These are phyloP conservation scores for Penicillium sclerotigenum DNA, from an alignment of 2,329 filamentous ascomycete species.

Conservation along the genomic window DNA sequence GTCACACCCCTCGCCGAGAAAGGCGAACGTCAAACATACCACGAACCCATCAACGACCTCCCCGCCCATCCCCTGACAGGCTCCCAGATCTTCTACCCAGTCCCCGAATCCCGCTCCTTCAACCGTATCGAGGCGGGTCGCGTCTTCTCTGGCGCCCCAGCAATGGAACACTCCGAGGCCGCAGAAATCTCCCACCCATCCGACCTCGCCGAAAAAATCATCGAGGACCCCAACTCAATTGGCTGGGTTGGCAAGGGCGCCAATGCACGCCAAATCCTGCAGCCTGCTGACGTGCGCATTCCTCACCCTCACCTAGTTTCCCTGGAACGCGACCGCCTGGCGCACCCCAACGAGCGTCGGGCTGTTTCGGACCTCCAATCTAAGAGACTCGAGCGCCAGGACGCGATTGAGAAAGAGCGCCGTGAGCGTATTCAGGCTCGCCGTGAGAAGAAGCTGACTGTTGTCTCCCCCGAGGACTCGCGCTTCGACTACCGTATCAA, in stretches of 20 bases:
- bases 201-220: constrained; percentile 35
- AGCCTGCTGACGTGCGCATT: constrained; percentile 62
- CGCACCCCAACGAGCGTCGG: constrained; percentile 34
- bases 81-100: constrained; percentile 60
- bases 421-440: constrained; percentile 40
- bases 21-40: constrained; percentile 41
- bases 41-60: constrained; percentile 65
- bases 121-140: constrained; percentile 64
- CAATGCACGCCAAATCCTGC: constrained; percentile 50
- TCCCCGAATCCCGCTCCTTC: constrained; percentile 62
- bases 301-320: constrained; percentile 60
- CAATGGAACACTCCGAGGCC: constrained; percentile 28
- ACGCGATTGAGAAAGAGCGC: constrained; percentile 40
- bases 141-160: constrained; percentile 53
- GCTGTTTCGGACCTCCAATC: constrained; percentile 41
- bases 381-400: constrained; percentile 43
- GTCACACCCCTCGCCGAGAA: constrained; percentile 51
- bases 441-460: constrained; percentile 44
- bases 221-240: constrained; percentile 33
- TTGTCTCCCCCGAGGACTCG: constrained; percentile 46
- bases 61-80: constrained; percentile 55
- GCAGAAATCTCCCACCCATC: constrained; percentile 25
- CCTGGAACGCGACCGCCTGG: constrained; percentile 45
- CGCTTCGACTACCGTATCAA: constrained; percentile 61
- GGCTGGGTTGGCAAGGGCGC: constrained; percentile 45